phyloP scores from a whole-genome alignment of 345 rosid species.

The Murraya koenigii region DNA sequence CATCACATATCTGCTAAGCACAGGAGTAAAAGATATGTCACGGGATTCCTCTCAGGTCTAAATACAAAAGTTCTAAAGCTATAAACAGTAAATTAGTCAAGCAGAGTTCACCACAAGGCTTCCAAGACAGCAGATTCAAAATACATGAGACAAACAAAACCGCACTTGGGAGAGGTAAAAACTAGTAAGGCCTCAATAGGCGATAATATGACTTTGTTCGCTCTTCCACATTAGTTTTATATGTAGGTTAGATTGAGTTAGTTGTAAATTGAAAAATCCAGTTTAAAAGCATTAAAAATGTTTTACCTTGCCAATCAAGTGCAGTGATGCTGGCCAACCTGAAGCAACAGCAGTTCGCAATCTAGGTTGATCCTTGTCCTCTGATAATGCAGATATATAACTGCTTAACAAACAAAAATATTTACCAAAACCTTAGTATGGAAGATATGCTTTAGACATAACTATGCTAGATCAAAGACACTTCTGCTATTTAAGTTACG shows the following conservation, averaged over 20 bases:
- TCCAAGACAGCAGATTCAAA: background rate
- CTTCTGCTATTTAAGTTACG: background rate
- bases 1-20: background rate
- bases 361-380: constrained; percentile 45
- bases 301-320: constrained; percentile 89
- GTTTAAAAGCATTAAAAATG: background rate
- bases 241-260: background rate
- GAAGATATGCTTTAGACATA: background rate
- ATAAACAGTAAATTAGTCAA: background rate
- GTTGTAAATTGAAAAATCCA: background rate
- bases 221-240: background rate
- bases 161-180: background rate
- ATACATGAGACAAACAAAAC: background rate
- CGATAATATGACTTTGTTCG: background rate
- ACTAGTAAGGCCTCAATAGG: background rate
- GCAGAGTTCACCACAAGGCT: background rate
- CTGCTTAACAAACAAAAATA: constrained; percentile 37
- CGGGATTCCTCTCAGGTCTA: too few species aligned
- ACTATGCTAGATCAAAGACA: background rate
- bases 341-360: constrained; percentile 63
- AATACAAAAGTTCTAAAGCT: background rate
- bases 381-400: constrained; percentile 82
- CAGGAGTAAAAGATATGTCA: background rate
- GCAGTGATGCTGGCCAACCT: constrained; percentile 97
- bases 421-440: constrained; percentile 1